Evolutionary conservation across 2,329 filamentous ascomycete genomes (phyloP), one percentile per base, ranked within the genome.

Genomic region (Colletotrichum liaoningense): DNA sequence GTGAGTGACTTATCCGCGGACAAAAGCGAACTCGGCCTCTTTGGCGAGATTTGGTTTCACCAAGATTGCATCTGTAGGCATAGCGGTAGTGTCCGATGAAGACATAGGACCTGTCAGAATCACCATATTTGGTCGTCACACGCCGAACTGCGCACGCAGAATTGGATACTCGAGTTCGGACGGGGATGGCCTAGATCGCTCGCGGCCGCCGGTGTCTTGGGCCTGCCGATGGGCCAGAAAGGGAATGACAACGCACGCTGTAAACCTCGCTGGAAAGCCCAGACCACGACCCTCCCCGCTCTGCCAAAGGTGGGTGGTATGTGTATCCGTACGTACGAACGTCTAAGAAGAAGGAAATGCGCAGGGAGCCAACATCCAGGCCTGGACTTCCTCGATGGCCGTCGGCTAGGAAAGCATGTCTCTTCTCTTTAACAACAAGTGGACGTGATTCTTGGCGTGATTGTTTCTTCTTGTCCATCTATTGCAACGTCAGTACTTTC

Each of bases 191-290:
- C 38, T 54, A 30, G 30, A 28, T 38, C 16, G 38, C 49, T 42
- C 58, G n/a, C 35, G 65, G 57, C 56, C 46, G 38, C 30, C 16
- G 26, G 19, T 56, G 35, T 9, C 58, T 42, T 38, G 57, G n/a
- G 38, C 57, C 59, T 55, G 52, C 52, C 52, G 9, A 57, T 11
- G 46, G n/a, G 14, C 9, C 26, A 24, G 19, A 59, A 49, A 46
- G 42, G 38, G 24, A 55, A 55, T 22, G 62, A 67, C 46, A 22
- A 54, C 38, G 63, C 49, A 38, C 65, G 30, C 30, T 28, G 65
- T 46, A 54, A 24, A 55, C 60, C 46, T 63, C 60, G 60, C 60
- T 63, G 9, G 19, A 55, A 55, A 62, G 30, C 30, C n/a, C 65
- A 9, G 46, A 16, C 46, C 57, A 42, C 16, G 22, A 9, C 19